Evolutionary conservation across 2,329 filamentous ascomycete genomes (phyloP), one percentile per base, ranked within the genome.

Genomic region (Tympanopsis confertula): DNA sequence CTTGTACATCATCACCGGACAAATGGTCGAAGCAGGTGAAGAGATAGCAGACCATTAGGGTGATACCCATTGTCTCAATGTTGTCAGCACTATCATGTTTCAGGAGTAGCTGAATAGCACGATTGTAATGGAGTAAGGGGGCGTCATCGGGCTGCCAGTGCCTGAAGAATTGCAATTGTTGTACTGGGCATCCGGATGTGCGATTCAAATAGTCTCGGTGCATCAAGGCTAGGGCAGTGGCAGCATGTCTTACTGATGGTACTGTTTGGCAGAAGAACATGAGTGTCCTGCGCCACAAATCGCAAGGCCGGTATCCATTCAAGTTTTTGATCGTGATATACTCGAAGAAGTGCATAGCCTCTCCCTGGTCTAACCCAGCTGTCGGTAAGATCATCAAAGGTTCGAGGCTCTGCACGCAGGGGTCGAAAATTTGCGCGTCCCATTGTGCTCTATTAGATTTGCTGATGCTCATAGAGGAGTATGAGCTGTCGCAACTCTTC

Each of bases 1-100:
- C 55, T 45, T 58, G 55, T 36, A 50, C 43, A 38, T 56, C 37
- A 43, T 57, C 52, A 20, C 55, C 54, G 5, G 48, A 49, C 24
- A 61, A 50, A 37, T 58, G 46, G 40, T 60, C 58, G 42, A 58
- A 57, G 46, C 56, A 59, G 43, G 45, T 55, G 44, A 61, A 58
- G 20, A 61, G 55, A 45, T 61, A 60, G 44, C 56, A 61, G 35
- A 56, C 53, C 42, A 61, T 40, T 35, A 61, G 51, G 4, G 55
- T 57, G 38, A 57, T 41, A 26, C 48, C 50, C 42, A 43, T 56
- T 41, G n/a, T 45, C 44, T 51, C 43, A 35, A 35, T 39, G 35
- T 39, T 46, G 35, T 50, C 45, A 29, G 39, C 35, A 35, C 12
- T 40, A 38, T 47, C 37, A 35, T 48, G 45, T 20, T 47, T 41